phyloP scores from a whole-genome alignment of 2,329 filamentous ascomycete genomes.

The Sporothrix variecibatus region DNA sequence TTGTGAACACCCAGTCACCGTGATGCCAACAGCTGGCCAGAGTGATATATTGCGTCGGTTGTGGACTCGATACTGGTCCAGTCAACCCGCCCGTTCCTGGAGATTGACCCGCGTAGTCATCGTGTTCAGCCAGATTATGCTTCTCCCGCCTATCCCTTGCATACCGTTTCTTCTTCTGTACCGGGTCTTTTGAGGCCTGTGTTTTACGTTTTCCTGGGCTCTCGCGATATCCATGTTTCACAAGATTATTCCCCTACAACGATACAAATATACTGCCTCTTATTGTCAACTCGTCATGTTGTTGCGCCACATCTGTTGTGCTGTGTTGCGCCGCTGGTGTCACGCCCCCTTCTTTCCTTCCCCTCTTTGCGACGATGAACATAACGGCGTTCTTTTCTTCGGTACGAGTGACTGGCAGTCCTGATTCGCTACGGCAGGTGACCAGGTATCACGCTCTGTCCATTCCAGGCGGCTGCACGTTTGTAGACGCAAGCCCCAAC shows the following conservation, averaged over 20 bases:
- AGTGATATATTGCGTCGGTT: not conserved
- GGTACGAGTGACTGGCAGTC: not conserved
- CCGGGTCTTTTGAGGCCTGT: conserved; percentile 19
- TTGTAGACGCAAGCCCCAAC: conserved; percentile 9
- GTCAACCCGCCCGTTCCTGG: not conserved
- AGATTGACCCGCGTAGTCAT: not conserved
- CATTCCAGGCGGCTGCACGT: not conserved
- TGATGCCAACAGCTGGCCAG: not conserved
- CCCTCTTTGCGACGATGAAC: not conserved
- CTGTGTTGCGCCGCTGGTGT: not conserved
- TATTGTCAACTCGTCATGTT: not conserved
- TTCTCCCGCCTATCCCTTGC: conserved; percentile 1
- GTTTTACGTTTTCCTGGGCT: conserved; percentile 20
- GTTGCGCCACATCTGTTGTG: not conserved
- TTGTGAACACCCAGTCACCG: not conserved
- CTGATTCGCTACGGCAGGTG: conserved; percentile 3
- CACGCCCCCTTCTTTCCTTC: conserved; percentile 9
- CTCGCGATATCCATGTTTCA: conserved; percentile 27
- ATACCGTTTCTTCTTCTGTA: conserved; percentile 22
- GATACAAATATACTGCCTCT: not conserved
- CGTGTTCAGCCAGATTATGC: not conserved
- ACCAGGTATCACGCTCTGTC: conserved; percentile 8
- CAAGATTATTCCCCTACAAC: conserved; percentile 14
- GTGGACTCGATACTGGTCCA: not conserved
- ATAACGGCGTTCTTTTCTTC: conserved; percentile 5